Evolutionary conservation across 2,329 filamentous ascomycete genomes (phyloP), one percentile per base, ranked within the genome.

Genomic region (Penicillium sp.): DNA sequence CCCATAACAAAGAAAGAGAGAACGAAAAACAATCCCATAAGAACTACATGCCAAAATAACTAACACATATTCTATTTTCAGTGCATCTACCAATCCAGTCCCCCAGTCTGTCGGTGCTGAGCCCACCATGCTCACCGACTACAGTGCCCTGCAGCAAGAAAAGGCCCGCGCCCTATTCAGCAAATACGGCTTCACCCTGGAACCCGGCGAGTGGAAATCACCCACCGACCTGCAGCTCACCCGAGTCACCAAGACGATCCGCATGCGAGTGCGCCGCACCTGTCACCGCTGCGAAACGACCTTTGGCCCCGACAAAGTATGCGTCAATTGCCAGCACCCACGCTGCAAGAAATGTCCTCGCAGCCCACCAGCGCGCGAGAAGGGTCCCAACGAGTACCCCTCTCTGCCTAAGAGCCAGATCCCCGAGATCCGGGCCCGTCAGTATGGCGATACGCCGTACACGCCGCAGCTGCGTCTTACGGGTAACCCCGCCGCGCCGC

Each of bases 341-440:
- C 85, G 90, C 62, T 97, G 92, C 82, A 88, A 85, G 68, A 86
- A 89, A 67, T 97, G 92, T 72, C 84, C 85, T 26, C 85, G 90
- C 53, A 85, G 88, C 66, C 92, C 92, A 31, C 79, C 83, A 51
- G 86, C 86, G 76, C 85, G 83, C 62, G 81, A 85, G 67, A 82
- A 82, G 61, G 79, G 82, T 58, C 81, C 83, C 61, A 82, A 84
- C 57, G 83, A 75, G 57, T 67, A 56, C 14, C 52, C 54, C 4
- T 29, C 43, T 15, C 20, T 48, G 8, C 40, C 62, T 26, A 75
- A 85, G 65, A 77, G 79, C 50, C 69, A 67, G 56, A 60, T 64
- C 42, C 49, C 56, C 11, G 62, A 53, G 49, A 71, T 81, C 31
- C 52, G 53, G 43, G 57, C 35, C 31, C 53, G 52, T 22, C 75